Percentiles rank a stretch among this genome's conserved stretches.
Evolutionary conservation across 2,329 filamentous ascomycete species (phyloP).

Genomic region (Phialophora verrucosa): DNA sequence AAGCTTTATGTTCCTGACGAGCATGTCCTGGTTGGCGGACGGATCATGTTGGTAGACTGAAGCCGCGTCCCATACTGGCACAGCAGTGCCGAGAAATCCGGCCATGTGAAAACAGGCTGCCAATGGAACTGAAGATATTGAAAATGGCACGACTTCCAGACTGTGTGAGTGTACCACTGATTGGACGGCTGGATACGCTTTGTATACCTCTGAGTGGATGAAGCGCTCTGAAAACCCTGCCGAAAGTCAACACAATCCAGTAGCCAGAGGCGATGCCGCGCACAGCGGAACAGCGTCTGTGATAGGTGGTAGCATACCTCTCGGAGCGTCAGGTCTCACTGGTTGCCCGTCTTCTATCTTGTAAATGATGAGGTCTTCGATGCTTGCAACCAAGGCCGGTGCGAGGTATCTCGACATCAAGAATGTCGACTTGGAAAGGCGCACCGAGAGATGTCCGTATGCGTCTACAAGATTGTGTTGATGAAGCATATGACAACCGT

Average conservation of each 20-base stretch:
- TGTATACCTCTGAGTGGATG: slow-evolving; percentile 18
- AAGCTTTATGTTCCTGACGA: slow-evolving; percentile 13
- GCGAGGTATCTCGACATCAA: slow-evolving; percentile 16
- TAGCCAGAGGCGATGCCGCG: neutral
- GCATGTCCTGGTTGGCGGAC: slow-evolving; percentile 15
- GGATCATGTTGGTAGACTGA: slow-evolving; percentile 12
- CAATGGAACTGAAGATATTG: slow-evolving; percentile 6
- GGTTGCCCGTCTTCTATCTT: slow-evolving; percentile 11
- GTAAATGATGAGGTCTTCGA: slow-evolving; percentile 14
- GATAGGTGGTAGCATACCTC: slow-evolving; percentile 2
- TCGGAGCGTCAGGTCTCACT: slow-evolving; percentile 9
- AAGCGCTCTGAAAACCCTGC: slow-evolving; percentile 17
- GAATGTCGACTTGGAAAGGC: slow-evolving; percentile 7
- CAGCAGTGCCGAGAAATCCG: slow-evolving; percentile 12
- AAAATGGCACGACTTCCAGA: slow-evolving; percentile 7
- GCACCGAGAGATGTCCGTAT: slow-evolving; percentile 11
- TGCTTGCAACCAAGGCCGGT: slow-evolving; percentile 9
- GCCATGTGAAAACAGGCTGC: slow-evolving; percentile 17
- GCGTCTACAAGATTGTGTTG: slow-evolving; percentile 16
- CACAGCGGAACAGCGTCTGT: too few species aligned
- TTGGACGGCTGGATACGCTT: slow-evolving; percentile 13
- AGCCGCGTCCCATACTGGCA: slow-evolving; percentile 16
- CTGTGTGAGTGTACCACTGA: slow-evolving; percentile 16
- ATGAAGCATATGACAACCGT: slow-evolving; percentile 16
- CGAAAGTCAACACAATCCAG: neutral